These are phyloP conservation scores for Miscanthus lutarioriparius DNA, from an alignment of 176 grass and related monocot species.

Conservation along the genomic window DNA sequence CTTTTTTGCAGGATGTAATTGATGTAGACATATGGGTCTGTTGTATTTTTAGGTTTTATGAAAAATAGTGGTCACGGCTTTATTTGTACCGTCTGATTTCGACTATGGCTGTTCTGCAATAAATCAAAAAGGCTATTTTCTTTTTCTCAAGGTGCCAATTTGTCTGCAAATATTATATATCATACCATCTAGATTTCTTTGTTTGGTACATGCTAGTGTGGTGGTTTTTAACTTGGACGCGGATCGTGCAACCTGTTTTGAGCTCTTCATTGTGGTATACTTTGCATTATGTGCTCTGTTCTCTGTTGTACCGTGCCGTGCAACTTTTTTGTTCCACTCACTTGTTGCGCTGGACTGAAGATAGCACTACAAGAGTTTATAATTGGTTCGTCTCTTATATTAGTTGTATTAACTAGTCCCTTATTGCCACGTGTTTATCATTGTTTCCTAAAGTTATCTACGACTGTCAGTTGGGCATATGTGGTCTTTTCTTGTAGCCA, in stretches of 20 bases:
- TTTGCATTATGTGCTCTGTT: not conserved
- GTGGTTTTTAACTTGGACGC: not conserved
- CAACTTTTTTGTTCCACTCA: not conserved
- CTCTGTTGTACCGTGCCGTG: not conserved
- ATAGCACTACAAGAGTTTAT: not conserved
- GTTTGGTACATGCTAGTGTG: not conserved
- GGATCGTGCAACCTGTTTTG: not conserved
- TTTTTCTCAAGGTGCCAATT: not conserved
- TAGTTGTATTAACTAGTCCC: not conserved
- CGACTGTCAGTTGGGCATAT: not conserved
- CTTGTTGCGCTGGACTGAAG: slow-evolving; percentile 2
- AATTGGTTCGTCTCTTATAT: not conserved
- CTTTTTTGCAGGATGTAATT: not conserved
- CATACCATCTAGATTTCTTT: not conserved
- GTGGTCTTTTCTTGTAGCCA: not conserved
- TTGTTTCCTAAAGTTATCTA: slow-evolving; percentile 2
- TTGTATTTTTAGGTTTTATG: not conserved
- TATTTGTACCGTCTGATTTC: not conserved
- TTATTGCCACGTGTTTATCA: not conserved
- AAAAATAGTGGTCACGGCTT: not conserved
- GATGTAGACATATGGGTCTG: not conserved
- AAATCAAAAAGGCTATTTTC: not conserved
- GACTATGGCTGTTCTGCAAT: not conserved
- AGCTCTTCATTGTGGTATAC: not conserved
- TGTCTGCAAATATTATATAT: not conserved